A percentile compares a stretch with the other conserved stretches of the same genome.
phyloP scores from a whole-genome alignment of 192 early-diverging fungal species.

The Ambispora gerdemannii region DNA sequence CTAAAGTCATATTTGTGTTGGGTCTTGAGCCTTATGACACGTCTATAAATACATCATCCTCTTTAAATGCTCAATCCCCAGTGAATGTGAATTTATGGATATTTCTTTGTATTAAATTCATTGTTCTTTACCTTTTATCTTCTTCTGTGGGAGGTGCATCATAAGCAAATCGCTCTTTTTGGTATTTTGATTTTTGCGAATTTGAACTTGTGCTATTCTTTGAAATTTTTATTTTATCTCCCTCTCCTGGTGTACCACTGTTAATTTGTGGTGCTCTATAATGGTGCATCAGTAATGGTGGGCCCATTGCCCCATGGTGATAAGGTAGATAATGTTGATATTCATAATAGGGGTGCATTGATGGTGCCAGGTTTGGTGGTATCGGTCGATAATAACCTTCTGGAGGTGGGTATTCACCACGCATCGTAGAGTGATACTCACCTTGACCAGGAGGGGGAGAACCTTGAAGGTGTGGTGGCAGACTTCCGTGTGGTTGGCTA shows the following conservation, averaged over 20 bases:
- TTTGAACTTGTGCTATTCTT: background rate
- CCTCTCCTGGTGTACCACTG: background rate
- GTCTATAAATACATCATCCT: background rate
- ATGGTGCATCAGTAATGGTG: background rate
- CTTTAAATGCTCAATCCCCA: background rate
- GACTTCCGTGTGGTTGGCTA: constrained; percentile 12
- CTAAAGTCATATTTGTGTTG: background rate
- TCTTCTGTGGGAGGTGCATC: constrained; percentile 11
- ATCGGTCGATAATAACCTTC: constrained; percentile 8
- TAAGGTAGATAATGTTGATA: constrained; percentile 26
- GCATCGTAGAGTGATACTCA: constrained; percentile 12
- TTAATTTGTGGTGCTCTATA: background rate
- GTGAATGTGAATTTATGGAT: background rate
- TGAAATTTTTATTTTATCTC: constrained; percentile 14
- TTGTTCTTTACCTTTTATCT: constrained; percentile 19
- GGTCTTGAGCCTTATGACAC: background rate
- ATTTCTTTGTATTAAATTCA: background rate
- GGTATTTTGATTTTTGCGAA: background rate
- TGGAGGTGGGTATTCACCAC: constrained; percentile 8
- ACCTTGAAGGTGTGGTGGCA: constrained; percentile 9
- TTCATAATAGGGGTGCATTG: constrained; percentile 24
- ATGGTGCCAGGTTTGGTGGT: constrained; percentile 4
- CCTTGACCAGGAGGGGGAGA: background rate
- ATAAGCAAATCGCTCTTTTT: constrained; percentile 23
- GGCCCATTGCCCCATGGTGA: constrained; percentile 13